Evolutionary conservation across 768 basidiomycete species (phyloP).

Genomic region (Amanita rubescens): DNA sequence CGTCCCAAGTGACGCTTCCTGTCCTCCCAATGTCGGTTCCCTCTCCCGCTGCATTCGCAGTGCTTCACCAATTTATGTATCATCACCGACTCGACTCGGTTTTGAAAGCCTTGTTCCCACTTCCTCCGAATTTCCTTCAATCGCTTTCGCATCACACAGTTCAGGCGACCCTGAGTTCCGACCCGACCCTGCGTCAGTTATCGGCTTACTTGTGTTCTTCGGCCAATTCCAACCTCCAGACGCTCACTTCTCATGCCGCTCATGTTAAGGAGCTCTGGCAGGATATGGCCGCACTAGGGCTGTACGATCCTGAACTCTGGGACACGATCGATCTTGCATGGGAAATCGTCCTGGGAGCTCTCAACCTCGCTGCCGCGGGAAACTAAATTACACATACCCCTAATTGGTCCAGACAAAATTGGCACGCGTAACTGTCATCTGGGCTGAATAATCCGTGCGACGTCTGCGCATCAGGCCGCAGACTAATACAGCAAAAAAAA

Average conservation of each 20-base stretch:
- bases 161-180: constrained; percentile 38
- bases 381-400: constrained; percentile 16
- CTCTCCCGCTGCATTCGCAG: constrained; percentile 58
- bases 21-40: constrained; percentile 67
- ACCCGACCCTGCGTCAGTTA: constrained; percentile 46
- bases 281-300: constrained; percentile 66
- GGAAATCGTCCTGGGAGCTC: constrained; percentile 60
- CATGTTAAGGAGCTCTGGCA: constrained; percentile 77
- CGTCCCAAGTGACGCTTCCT: constrained; percentile 38
- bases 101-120: constrained; percentile 56
- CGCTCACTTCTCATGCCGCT: constrained; percentile 49
- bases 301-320: constrained; percentile 71
- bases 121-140: constrained; percentile 38
- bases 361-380: constrained; percentile 38
- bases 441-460: neutral
- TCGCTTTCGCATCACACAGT: constrained; percentile 36
- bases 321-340: constrained; percentile 71
- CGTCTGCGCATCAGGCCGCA: constrained; percentile 3
- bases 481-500: neutral
- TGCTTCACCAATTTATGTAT: constrained; percentile 64
- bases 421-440: neutral
- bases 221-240: constrained; percentile 34
- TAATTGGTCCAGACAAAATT: neutral
- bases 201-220: constrained; percentile 44
- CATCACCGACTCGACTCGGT: constrained; percentile 53